Conservation (phyloP, 2,329 filamentous ascomycete genomes). For the Teratosphaeria viscida region DNA sequence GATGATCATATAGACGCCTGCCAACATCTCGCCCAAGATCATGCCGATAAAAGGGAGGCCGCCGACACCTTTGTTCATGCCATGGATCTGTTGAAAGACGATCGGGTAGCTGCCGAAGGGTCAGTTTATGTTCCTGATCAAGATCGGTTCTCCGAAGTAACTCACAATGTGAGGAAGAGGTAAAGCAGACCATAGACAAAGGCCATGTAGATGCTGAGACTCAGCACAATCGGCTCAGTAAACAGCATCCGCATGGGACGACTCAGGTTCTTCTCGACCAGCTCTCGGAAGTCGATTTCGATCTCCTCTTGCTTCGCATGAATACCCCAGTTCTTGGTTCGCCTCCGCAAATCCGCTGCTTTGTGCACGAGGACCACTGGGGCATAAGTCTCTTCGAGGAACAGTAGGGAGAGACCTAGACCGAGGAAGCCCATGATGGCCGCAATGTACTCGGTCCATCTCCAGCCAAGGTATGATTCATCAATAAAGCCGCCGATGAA, state of each 20-base stretch:
- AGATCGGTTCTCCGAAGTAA: background rate
- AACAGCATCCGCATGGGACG: slow-evolving; percentile 34
- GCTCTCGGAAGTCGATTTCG: slow-evolving; percentile 9
- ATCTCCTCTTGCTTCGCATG: slow-evolving; percentile 27
- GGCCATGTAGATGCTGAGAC: slow-evolving; percentile 29
- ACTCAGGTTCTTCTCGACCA: slow-evolving; percentile 31
- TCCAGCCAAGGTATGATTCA: slow-evolving; percentile 33
- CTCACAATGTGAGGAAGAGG: slow-evolving; percentile 18
- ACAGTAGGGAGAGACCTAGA: slow-evolving; percentile 19
- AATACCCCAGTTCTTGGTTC: slow-evolving; percentile 32
- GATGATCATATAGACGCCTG: slow-evolving; percentile 17
- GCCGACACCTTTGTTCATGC: slow-evolving; percentile 31
- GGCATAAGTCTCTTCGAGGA: slow-evolving; percentile 33
- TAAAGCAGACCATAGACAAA: slow-evolving; percentile 38
- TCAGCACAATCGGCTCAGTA: slow-evolving; percentile 37
- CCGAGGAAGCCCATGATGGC: slow-evolving; percentile 31
- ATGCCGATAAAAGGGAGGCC: slow-evolving; percentile 37
- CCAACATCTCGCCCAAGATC: slow-evolving; percentile 15
- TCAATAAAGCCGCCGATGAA: slow-evolving; percentile 30
- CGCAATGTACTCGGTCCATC: slow-evolving; percentile 36
- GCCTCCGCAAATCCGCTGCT: slow-evolving; percentile 27
- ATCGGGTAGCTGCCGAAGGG: slow-evolving; percentile 27
- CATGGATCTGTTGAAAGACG: slow-evolving; percentile 32
- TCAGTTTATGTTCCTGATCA: background rate
- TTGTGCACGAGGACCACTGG: slow-evolving; percentile 32